phyloP scores from a whole-genome alignment of 257 asterid species.

The Misopates orontium region DNA sequence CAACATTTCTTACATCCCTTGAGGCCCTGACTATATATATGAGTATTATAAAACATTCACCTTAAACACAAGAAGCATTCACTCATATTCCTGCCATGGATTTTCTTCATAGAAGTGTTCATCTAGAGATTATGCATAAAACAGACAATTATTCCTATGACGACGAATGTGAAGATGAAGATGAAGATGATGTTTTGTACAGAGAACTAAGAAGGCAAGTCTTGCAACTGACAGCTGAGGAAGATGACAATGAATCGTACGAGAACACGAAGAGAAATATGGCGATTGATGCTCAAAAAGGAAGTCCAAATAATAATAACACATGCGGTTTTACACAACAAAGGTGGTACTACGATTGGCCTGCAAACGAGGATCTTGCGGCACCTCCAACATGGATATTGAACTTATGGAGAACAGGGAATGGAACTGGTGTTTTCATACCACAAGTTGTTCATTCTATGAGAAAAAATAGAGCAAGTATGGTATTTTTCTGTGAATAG shows the following conservation, averaged over 20 bases:
- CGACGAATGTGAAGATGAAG: slow-evolving; percentile 30
- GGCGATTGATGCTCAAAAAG: slow-evolving; percentile 9
- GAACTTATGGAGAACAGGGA: slow-evolving; percentile 63
- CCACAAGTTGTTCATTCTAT: slow-evolving; percentile 56
- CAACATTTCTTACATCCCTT: slow-evolving; percentile 12
- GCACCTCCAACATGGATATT: slow-evolving; percentile 55
- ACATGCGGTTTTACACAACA: neutral
- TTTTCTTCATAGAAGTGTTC: slow-evolving; percentile 10
- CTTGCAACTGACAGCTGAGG: slow-evolving; percentile 55
- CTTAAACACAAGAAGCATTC: slow-evolving; percentile 7
- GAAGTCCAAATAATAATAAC: neutral
- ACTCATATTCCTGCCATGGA: slow-evolving; percentile 35
- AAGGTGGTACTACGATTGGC: slow-evolving; percentile 44
- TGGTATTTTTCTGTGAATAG: too few relatives aligned
- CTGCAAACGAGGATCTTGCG: slow-evolving; percentile 33
- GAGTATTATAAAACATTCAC: neutral
- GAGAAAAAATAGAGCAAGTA: slow-evolving; percentile 53
- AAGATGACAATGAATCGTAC: slow-evolving; percentile 28
- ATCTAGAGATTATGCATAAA: slow-evolving; percentile 22
- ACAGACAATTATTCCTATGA: slow-evolving; percentile 19
- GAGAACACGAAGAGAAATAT: slow-evolving; percentile 7
- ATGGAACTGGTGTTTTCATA: slow-evolving; percentile 86
- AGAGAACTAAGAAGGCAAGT: slow-evolving; percentile 53
- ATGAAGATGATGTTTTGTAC: slow-evolving; percentile 61
- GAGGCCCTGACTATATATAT: slow-evolving; percentile 24